A percentile compares a stretch with the other conserved stretches of the same genome.
Evolutionary conservation across 140 eudicot species (phyloP).

Genomic region (Oenanthe javanica): DNA sequence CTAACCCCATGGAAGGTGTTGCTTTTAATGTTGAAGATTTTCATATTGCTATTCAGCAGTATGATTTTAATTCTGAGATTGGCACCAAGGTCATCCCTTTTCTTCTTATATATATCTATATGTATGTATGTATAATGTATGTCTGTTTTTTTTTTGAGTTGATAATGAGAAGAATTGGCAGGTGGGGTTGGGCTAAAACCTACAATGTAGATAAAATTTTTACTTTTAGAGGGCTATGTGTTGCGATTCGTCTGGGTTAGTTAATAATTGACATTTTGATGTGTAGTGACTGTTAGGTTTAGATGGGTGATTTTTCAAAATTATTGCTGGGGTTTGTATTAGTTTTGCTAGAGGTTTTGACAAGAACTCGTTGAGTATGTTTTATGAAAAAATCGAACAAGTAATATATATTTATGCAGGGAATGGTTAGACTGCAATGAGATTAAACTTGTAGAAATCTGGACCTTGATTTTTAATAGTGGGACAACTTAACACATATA

Average conservation of each 20-base stretch:
- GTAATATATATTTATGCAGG: too few relatives aligned
- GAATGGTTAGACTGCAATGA: background rate
- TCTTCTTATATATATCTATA: background rate
- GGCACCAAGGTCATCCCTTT: conserved; percentile 50
- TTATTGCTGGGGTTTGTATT: background rate
- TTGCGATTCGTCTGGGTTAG: background rate
- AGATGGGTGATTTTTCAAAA: background rate
- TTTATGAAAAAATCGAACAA: background rate
- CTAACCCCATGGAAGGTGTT: conserved; percentile 61
- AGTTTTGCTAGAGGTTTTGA: background rate
- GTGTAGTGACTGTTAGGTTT: background rate
- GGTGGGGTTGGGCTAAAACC: background rate
- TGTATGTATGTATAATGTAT: background rate
- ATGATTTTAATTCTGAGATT: conserved; percentile 64
- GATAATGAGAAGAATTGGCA: background rate
- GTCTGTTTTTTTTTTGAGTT: background rate
- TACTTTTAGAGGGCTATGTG: background rate
- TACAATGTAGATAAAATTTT: background rate
- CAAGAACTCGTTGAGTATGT: background rate
- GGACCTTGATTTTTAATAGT: too few relatives aligned
- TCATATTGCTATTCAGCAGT: conserved; percentile 52
- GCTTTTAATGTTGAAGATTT: conserved; percentile 66
- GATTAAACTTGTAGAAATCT: too few relatives aligned
- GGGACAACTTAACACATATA: too few relatives aligned
- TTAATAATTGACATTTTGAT: background rate